Evolutionary conservation across 176 grass and related monocot species (phyloP), one percentile per base, ranked within the genome.

Genomic region (Musa troglodytarum): DNA sequence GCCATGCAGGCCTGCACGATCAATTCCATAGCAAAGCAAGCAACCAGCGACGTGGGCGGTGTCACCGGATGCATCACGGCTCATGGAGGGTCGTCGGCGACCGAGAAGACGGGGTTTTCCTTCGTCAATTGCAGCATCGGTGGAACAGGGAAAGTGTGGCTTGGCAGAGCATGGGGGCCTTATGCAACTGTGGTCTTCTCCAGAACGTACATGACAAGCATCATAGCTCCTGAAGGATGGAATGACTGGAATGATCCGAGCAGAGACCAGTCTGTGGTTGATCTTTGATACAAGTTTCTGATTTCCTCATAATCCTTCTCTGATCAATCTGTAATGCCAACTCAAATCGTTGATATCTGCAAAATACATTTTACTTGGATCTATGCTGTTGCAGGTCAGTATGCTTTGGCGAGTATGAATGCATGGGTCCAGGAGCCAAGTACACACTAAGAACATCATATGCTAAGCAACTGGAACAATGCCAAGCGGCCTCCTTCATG

Each of bases 41-140:
- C 14, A 13, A n/a, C 65, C 24, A 54, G 1, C 12, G 76, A 69
- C 23, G 76, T 19, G 6, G 82, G 65, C 28, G 67, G 20, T 20
- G 75, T 91, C 50, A 92, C 84, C 8, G 89, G 92, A 34, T 87
- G 92, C 75, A 79, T 96, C 78, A 92, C 92, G 19, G 86, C 86
- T 25, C 92, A 96, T 1, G 92, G 92, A 5, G 82, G 89, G 25
- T 77, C 75, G 50, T 89, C 92, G 24, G 53, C 56, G 2, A 28
- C 56, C 10, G 89, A 96, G 70, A 76, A 79, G 67, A 86, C 89
- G 0, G 92, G 92, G 17, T 96, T 90, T 66, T 90, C 87, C 11
- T 96, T 96, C 77, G 83, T 96, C 21, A 63, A 77, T n/a, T 96
- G 89, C 73, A 87, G 66, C 78, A 81, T 92, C 5, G 68, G 61